These are phyloP conservation scores for Aspergillus carbonarius DNA, from an alignment of 2,329 filamentous ascomycete genomes.

Conservation along the genomic window DNA sequence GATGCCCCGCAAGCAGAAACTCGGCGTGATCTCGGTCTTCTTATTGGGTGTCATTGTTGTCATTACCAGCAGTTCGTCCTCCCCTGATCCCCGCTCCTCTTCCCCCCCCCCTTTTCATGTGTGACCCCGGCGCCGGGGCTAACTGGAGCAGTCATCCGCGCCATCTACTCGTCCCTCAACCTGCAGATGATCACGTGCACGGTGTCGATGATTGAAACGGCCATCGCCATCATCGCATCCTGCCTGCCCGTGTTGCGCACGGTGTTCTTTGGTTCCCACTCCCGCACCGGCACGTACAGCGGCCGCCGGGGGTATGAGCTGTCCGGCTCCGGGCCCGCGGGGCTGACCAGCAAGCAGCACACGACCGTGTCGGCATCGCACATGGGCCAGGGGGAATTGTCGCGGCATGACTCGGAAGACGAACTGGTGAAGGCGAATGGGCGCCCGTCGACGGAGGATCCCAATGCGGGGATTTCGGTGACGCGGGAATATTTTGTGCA, in stretches of 20 bases:
- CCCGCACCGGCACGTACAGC: constrained; percentile 22
- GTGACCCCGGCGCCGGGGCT: no score
- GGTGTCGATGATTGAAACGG: constrained; percentile 25
- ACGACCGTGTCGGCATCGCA: constrained; percentile 16
- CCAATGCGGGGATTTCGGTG: constrained; percentile 17
- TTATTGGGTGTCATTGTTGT: constrained; percentile 19
- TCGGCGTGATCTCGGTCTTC: constrained; percentile 21
- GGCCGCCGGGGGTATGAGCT: constrained; percentile 20
- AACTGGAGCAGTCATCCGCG: constrained; percentile 20
- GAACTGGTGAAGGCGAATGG: constrained; percentile 16
- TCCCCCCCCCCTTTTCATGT: no score
- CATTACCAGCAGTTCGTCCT: constrained; percentile 21
- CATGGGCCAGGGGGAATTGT: constrained; percentile 10
- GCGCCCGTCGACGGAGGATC: background rate
- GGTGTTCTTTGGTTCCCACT: constrained; percentile 27
- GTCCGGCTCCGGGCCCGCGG: constrained; percentile 13
- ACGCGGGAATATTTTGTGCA: constrained; percentile 19
- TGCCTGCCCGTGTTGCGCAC: constrained; percentile 19
- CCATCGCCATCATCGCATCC: constrained; percentile 22
- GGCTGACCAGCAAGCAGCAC: constrained; percentile 8
- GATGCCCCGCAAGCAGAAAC: constrained; percentile 20
- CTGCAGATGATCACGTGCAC: constrained; percentile 27
- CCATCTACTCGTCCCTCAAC: constrained; percentile 20
- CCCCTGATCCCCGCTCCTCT: background rate
- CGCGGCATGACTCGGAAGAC: constrained; percentile 20